Percentiles rank a stretch among this genome's conserved stretches.
Evolutionary conservation across 1,284 basidiomycete genomes (phyloP).

Genomic region (Ceraceosorus guamensis): DNA sequence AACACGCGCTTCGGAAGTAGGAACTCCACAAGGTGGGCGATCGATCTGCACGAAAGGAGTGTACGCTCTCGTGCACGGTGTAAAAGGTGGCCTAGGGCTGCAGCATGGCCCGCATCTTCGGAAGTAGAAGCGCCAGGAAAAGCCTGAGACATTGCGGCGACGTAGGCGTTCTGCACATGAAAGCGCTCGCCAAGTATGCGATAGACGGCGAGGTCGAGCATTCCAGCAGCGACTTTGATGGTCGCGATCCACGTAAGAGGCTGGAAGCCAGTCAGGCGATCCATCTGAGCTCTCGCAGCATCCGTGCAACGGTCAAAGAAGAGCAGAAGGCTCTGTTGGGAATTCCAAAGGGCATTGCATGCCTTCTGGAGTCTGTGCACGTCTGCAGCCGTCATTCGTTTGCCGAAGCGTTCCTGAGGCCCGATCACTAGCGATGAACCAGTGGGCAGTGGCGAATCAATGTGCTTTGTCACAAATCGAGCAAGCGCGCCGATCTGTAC

Average conservation of each 20-base stretch:
- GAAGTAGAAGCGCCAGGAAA: background rate
- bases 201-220: constrained; percentile 31
- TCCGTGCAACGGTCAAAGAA: constrained; percentile 37
- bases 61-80: constrained; percentile 25
- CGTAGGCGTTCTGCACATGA: constrained; percentile 21
- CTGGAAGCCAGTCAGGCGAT: constrained; percentile 29
- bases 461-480: constrained; percentile 29
- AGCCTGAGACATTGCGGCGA: constrained; percentile 12
- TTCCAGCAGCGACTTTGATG: constrained; percentile 28
- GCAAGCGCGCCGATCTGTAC: constrained; percentile 39
- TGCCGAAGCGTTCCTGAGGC: constrained; percentile 7
- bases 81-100: constrained; percentile 23
- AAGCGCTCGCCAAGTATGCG: constrained; percentile 29
- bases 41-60: constrained; percentile 25
- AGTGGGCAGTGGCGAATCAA: constrained; percentile 15
- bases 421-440: background rate
- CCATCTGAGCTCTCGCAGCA: constrained; percentile 31
- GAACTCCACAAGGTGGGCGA: constrained; percentile 25
- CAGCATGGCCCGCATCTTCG: background rate
- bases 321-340: constrained; percentile 34
- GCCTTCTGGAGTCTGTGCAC: constrained; percentile 30
- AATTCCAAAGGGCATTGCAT: constrained; percentile 32
- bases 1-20: constrained; percentile 24
- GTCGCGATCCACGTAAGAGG: constrained; percentile 30
- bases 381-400: constrained; percentile 22